Percentiles rank a stretch among this genome's conserved stretches.
Evolutionary conservation across 2,329 filamentous ascomycete species (phyloP).

Genomic region (Shiraia bambusicola): DNA sequence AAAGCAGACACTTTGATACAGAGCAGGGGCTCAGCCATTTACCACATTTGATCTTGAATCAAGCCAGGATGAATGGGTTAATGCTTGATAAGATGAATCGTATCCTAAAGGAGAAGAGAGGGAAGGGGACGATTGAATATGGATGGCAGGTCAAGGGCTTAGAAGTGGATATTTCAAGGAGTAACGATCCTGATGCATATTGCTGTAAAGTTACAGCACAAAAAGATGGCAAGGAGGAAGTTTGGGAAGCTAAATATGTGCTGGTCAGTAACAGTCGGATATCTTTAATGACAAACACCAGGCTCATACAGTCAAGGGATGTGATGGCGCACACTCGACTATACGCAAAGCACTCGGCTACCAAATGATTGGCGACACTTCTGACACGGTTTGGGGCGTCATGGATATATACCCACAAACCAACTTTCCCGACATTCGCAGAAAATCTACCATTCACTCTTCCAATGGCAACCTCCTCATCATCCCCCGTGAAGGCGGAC

Average conservation of each 20-base stretch:
- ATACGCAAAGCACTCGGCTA: constrained; percentile 55
- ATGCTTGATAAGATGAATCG: constrained; percentile 56
- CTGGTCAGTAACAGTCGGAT: constrained; percentile 24
- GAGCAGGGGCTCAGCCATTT: constrained; percentile 63
- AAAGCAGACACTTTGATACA: constrained; percentile 55
- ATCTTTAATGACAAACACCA: background rate
- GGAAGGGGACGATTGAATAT: constrained; percentile 53
- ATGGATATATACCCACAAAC: constrained; percentile 56
- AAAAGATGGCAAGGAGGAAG: constrained; percentile 31
- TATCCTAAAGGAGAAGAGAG: constrained; percentile 24
- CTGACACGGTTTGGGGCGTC: constrained; percentile 60
- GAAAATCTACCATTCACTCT: constrained; percentile 53
- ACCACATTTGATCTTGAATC: constrained; percentile 69
- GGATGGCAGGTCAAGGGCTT: constrained; percentile 55
- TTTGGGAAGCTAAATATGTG: constrained; percentile 44
- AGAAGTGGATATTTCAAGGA: constrained; percentile 50
- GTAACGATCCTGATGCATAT: constrained; percentile 32
- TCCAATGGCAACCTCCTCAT: constrained; percentile 51
- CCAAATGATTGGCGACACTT: constrained; percentile 62
- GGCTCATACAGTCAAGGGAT: constrained; percentile 38
- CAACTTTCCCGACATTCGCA: constrained; percentile 54
- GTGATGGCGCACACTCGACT: constrained; percentile 56
- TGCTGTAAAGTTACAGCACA: constrained; percentile 37
- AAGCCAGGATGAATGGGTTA: constrained; percentile 67
- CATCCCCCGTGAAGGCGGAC: constrained; percentile 57